Conservation (phyloP, 176 grass and related monocot species). For the Phragmites australis region DNA sequence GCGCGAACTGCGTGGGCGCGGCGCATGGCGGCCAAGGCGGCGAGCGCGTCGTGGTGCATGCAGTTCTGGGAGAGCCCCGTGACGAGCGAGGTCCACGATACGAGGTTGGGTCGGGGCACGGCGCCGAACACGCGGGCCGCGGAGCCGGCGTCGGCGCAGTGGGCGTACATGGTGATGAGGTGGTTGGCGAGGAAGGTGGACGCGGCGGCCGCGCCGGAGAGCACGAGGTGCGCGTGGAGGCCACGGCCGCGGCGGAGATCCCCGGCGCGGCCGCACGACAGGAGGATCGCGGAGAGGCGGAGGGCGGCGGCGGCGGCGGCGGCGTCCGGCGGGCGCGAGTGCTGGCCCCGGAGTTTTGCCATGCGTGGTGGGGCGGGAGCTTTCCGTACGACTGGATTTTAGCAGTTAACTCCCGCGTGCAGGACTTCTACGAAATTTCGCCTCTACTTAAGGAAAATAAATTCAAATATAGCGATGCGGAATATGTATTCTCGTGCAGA, state of each 20-base stretch:
- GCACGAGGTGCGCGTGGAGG: constrained; percentile 49
- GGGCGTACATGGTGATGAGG: constrained; percentile 71
- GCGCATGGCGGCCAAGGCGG: constrained; percentile 54
- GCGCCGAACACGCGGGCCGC: constrained; percentile 50
- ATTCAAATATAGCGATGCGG: no score
- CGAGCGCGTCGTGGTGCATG: constrained; percentile 44
- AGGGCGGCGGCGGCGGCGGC: constrained; percentile 4
- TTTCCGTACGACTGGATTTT: not conserved
- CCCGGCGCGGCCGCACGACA: constrained; percentile 49
- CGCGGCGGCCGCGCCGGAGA: constrained; percentile 27
- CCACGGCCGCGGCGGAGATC: constrained; percentile 40
- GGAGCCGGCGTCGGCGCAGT: constrained; percentile 48
- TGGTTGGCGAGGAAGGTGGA: constrained; percentile 71
- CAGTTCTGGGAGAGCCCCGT: constrained; percentile 44
- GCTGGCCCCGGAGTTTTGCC: constrained; percentile 7
- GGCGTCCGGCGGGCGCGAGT: constrained; percentile 27
- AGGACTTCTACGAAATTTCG: no score
- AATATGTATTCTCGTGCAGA: no score
- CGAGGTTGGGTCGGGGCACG: constrained; percentile 50
- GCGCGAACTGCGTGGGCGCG: constrained; percentile 55
- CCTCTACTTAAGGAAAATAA: no score
- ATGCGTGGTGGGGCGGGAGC: not conserved
- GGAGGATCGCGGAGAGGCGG: constrained; percentile 44
- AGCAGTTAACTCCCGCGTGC: no score
- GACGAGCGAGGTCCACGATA: constrained; percentile 64